Evolutionary conservation across 257 asterid species (phyloP).

Genomic region (Gardenia jasminoides): DNA sequence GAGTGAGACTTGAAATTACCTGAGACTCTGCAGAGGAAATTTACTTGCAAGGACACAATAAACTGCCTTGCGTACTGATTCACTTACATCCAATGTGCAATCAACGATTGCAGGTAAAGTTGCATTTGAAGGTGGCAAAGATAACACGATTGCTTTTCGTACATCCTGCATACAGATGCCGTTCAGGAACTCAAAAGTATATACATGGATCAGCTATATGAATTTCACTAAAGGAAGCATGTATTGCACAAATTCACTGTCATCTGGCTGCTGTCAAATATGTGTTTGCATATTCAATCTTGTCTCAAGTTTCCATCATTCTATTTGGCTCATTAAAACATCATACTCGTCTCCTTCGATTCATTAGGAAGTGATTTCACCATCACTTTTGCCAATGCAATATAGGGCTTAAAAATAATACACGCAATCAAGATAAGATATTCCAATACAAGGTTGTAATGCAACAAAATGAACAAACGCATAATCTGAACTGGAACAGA

Average conservation of each 20-base stretch:
- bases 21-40: slow-evolving; percentile 87
- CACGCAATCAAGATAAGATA: not conserved
- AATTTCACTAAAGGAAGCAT: not conserved
- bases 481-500: not conserved
- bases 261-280: not conserved
- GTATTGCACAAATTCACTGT: not conserved
- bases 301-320: not conserved
- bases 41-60: slow-evolving; percentile 73
- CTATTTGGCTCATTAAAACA: not conserved
- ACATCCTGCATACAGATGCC: slow-evolving; percentile 60
- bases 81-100: slow-evolving; percentile 82
- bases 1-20: slow-evolving; percentile 42
- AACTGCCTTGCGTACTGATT: slow-evolving; percentile 83
- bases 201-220: not conserved
- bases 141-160: slow-evolving; percentile 74
- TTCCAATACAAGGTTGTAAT: not conserved
- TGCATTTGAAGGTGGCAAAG: slow-evolving; percentile 78
- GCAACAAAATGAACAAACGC: not conserved
- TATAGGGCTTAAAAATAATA: not conserved
- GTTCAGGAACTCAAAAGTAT: slow-evolving; percentile 1
- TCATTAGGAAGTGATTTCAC: not conserved
- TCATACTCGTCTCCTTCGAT: not conserved
- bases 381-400: not conserved
- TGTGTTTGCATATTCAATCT: not conserved
- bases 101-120: slow-evolving; percentile 66